These are phyloP conservation scores for Parietaria judaica DNA, from an alignment of 306 rosid species.

Conservation along the genomic window DNA sequence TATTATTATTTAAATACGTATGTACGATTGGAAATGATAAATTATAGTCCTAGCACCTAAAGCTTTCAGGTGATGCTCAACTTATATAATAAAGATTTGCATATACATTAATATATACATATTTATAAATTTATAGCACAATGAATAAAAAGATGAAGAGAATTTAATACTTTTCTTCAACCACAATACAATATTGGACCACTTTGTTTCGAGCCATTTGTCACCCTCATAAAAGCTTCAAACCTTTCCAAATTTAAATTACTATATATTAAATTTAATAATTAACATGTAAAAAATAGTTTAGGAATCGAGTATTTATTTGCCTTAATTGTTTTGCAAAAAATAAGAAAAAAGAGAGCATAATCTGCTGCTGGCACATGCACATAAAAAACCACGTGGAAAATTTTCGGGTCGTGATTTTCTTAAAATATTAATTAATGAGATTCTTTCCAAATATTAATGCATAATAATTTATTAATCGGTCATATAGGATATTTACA, in stretches of 20 bases:
- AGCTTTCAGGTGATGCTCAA: constrained; percentile 3
- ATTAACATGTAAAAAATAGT: neutral
- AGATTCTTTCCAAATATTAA: too few species aligned
- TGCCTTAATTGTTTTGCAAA: too few species aligned
- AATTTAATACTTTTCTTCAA: constrained; percentile 15
- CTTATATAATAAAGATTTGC: neutral
- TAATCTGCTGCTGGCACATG: too few species aligned
- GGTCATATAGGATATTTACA: too few species aligned
- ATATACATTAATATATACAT: neutral
- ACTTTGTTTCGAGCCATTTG: constrained; percentile 9
- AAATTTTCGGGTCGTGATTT: too few species aligned
- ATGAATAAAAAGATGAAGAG: constrained; percentile 11
- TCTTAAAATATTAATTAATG: too few species aligned
- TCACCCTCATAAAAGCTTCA: constrained; percentile 11
- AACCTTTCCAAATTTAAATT: constrained; percentile 3
- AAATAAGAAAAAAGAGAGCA: too few species aligned
- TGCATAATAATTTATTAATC: too few species aligned
- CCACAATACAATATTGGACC: constrained; percentile 11
- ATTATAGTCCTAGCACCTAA: constrained; percentile 1
- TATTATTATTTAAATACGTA: too few species aligned
- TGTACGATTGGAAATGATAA: neutral
- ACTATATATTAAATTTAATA: neutral
- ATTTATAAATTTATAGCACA: neutral
- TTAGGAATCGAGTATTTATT: neutral
- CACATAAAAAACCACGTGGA: too few species aligned